Evolutionary conservation across 2,329 filamentous ascomycete species (phyloP).

Genomic region (Botrytis hyacinthi): DNA sequence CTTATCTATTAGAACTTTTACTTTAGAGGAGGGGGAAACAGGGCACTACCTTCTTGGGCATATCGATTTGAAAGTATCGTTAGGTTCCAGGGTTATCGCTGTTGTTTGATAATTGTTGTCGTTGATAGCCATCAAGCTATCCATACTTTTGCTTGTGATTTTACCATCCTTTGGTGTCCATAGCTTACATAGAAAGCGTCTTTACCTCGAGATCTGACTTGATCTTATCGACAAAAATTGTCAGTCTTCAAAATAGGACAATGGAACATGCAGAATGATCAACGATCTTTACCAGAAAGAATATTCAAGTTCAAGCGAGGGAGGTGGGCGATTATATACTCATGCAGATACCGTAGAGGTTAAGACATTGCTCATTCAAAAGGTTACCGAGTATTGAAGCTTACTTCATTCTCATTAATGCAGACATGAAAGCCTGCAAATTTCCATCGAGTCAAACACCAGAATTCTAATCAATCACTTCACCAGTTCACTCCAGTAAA

Average conservation of each 20-base stretch:
- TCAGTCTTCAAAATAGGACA: not conserved
- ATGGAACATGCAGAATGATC: not conserved
- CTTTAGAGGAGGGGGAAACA: not conserved
- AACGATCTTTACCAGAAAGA: rapidly evolving
- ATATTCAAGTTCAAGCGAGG: too few relatives aligned
- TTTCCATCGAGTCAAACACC: rapidly evolving
- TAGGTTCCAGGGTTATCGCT: too few relatives aligned
- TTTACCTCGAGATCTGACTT: too few relatives aligned
- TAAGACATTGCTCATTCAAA: not conserved
- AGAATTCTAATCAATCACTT: not conserved
- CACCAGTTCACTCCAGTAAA: too few relatives aligned
- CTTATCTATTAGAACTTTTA: rapidly evolving
- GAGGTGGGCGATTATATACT: not conserved
- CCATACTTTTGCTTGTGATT: not conserved
- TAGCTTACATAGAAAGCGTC: too few relatives aligned
- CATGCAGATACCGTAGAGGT: not conserved
- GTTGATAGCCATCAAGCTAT: too few relatives aligned
- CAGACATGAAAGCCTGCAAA: rapidly evolving
- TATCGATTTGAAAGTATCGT: too few relatives aligned
- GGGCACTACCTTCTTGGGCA: not conserved
- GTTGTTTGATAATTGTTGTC: too few relatives aligned
- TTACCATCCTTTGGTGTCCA: not conserved
- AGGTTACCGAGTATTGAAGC: not conserved
- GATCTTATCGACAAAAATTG: too few relatives aligned
- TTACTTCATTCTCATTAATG: too few relatives aligned